A percentile compares a stretch with the other conserved stretches of the same genome.
Evolutionary conservation across 345 rosid species (phyloP).

Genomic region (Arabidopsis thaliana): DNA sequence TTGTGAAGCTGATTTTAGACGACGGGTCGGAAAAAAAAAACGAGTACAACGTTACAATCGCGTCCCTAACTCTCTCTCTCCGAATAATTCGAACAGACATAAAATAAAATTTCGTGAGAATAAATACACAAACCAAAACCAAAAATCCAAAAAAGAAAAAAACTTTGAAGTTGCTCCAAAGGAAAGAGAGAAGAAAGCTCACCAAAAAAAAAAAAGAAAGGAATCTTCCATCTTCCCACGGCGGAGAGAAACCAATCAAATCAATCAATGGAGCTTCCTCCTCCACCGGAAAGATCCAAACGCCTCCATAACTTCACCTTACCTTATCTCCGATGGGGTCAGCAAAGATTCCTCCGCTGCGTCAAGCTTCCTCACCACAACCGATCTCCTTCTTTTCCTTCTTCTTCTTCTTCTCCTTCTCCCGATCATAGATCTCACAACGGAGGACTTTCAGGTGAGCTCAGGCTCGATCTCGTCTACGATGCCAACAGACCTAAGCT

Average conservation of each 20-base stretch:
- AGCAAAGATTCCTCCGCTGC: conserved; percentile 57
- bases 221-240: conserved; percentile 23
- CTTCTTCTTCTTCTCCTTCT: conserved; percentile 42
- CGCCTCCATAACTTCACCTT: conserved; percentile 67
- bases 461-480: conserved; percentile 35
- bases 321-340: conserved; percentile 63
- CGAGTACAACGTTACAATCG: conserved; percentile 41
- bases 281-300: conserved; percentile 53
- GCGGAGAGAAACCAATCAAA: conserved; percentile 15
- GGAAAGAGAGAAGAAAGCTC: conserved; percentile 32
- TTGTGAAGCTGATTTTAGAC: conserved; percentile 7
- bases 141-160: not conserved
- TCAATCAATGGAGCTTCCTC: conserved; percentile 40
- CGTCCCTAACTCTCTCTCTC: conserved; percentile 25
- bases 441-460: conserved; percentile 26
- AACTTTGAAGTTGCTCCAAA: conserved; percentile 46
- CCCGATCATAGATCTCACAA: conserved; percentile 40
- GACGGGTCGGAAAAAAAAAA: conserved; percentile 23
- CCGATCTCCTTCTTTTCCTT: conserved; percentile 30
- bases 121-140: conserved; percentile 32
- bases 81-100: conserved; percentile 28
- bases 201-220: conserved; percentile 13
- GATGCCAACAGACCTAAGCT: conserved; percentile 42
- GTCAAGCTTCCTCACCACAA: conserved; percentile 45
- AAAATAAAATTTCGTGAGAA: conserved; percentile 13